phyloP scores from a whole-genome alignment of 495 filamentous ascomycete genomes.

The Penicillium bovifimosum region DNA sequence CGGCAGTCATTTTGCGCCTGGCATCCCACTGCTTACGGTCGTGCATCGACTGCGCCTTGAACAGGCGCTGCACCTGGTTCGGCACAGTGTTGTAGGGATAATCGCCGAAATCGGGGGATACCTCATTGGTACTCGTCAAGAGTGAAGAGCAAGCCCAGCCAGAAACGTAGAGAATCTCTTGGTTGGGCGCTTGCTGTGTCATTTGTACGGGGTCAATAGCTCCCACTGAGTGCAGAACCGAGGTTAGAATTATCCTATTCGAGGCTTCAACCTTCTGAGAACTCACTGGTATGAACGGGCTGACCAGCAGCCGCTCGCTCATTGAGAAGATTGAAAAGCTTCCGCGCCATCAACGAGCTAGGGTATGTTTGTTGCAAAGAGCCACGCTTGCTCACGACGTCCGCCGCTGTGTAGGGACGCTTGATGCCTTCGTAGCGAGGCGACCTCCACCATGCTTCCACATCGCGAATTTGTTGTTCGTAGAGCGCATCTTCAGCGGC shows the following conservation, averaged over 20 bases:
- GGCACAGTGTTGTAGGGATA: slow-evolving; percentile 99
- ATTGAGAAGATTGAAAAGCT: slow-evolving; percentile 83
- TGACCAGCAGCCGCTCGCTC: slow-evolving; percentile 67
- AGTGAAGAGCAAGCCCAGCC: slow-evolving; percentile 96
- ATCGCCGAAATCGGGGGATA: slow-evolving; percentile 94
- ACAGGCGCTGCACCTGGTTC: slow-evolving; percentile 92
- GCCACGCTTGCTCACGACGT: slow-evolving; percentile 89
- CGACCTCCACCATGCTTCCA: slow-evolving; percentile 81
- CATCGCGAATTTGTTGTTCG: slow-evolving; percentile 70
- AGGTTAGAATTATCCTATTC: slow-evolving; percentile 5
- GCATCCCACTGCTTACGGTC: slow-evolving; percentile 92
- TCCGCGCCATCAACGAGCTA: slow-evolving; percentile 86
- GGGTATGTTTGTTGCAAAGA: slow-evolving; percentile 82
- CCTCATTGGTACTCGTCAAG: slow-evolving; percentile 90
- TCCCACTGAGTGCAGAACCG: slow-evolving; percentile 58
- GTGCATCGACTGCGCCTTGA: slow-evolving; percentile 95
- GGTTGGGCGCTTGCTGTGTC: slow-evolving; percentile 95
- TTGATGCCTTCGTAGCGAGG: slow-evolving; percentile 84
- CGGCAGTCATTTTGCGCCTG: slow-evolving; percentile 66
- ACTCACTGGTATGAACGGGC: slow-evolving; percentile 84
- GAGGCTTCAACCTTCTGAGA: not conserved
- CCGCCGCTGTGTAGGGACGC: slow-evolving; percentile 81
- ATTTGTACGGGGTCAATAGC: slow-evolving; percentile 98
- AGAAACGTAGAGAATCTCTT: slow-evolving; percentile 92
- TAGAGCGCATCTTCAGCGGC: slow-evolving; percentile 76